A percentile compares a stretch with the other conserved stretches of the same genome.
Conservation (phyloP, 2,329 filamentous ascomycete species). For the Gnomoniopsis smithogilvyi region DNA sequence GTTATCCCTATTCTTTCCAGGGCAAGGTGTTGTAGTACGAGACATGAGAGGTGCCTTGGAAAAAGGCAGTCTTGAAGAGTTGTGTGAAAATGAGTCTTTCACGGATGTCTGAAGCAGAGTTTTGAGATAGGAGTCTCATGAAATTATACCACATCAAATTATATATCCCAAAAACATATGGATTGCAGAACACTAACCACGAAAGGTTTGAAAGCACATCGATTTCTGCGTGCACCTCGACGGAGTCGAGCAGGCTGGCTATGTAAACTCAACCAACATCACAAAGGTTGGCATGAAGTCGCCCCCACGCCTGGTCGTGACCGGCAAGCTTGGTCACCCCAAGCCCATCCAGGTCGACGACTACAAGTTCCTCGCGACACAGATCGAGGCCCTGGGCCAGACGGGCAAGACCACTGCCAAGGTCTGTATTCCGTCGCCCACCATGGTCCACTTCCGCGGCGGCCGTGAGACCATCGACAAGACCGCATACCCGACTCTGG, state of each 20-base stretch:
- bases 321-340: constrained; percentile 51
- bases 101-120: too few species aligned
- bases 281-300: constrained; percentile 44
- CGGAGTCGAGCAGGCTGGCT: constrained; percentile 50
- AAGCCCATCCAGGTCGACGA: constrained; percentile 54
- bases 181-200: too few species aligned
- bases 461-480: constrained; percentile 50
- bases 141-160: too few species aligned
- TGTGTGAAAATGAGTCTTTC: too few species aligned
- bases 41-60: too few species aligned
- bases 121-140: too few species aligned
- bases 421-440: constrained; percentile 55
- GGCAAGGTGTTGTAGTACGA: too few species aligned
- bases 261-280: constrained; percentile 37
- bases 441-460: constrained; percentile 60
- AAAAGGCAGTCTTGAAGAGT: too few species aligned
- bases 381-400: constrained; percentile 33
- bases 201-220: constrained; percentile 35
- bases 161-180: too few species aligned
- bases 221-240: constrained; percentile 54
- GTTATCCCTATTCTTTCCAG: too few species aligned
- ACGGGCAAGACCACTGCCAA: constrained; percentile 42
- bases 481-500: constrained; percentile 50
- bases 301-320: constrained; percentile 52
- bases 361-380: constrained; percentile 49